Conservation (phyloP, 140 eudicot genomes). For the Flaveria floridana region DNA sequence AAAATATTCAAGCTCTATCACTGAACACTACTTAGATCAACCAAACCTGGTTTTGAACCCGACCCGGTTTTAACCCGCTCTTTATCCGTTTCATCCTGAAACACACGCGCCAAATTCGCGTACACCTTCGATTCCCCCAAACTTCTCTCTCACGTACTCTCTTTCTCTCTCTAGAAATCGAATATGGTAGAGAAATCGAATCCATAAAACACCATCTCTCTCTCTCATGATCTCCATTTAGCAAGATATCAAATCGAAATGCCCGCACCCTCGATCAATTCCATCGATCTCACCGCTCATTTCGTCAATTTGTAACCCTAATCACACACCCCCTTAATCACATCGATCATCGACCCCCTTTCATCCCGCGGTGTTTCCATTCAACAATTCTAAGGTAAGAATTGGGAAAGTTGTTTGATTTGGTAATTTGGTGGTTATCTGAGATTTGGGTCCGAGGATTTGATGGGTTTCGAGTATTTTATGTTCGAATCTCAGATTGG, state of each 20-base stretch:
- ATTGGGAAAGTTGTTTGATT: too few relatives aligned
- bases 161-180: conserved; percentile 27
- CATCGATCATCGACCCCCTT: not conserved
- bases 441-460: conserved; percentile 27
- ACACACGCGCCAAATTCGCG: conserved; percentile 27
- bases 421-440: not conserved
- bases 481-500: conserved; percentile 44
- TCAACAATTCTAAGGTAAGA: conserved; percentile 29
- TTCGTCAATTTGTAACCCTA: conserved; percentile 42
- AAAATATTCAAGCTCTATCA: too few relatives aligned
- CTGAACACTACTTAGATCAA: not conserved
- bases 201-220: conserved; percentile 12
- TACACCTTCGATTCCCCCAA: not conserved
- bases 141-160: conserved; percentile 31
- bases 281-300: conserved; percentile 35
- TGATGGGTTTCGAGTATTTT: conserved; percentile 16
- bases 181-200: conserved; percentile 24
- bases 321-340: conserved; percentile 4
- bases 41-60: not conserved
- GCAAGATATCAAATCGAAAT: conserved; percentile 33
- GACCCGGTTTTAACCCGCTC: not conserved
- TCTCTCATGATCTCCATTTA: conserved; percentile 8
- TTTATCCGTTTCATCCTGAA: not conserved
- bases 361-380: not conserved
- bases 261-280: conserved; percentile 44